phyloP scores from a whole-genome alignment of 148 eudicot genomes.

The Fallopia convolvulus region DNA sequence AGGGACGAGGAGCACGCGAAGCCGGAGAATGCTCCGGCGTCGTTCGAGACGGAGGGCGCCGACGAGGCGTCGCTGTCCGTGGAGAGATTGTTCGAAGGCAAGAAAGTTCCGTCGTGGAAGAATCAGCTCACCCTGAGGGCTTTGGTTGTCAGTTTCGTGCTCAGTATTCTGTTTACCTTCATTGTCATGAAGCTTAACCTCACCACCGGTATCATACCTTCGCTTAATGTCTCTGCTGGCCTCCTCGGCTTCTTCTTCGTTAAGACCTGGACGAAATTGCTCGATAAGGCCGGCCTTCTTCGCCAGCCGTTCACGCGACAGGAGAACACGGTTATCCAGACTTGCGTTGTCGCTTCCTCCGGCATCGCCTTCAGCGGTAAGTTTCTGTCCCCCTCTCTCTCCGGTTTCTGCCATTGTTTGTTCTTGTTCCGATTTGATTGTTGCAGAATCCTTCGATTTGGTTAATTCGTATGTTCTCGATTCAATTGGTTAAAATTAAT shows the following conservation, averaged over 20 bases:
- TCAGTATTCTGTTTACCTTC: conserved; percentile 30
- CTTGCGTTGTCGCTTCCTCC: conserved; percentile 37
- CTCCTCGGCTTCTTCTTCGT: conserved; percentile 37
- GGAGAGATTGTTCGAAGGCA: conserved; percentile 20
- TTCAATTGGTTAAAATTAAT: not conserved
- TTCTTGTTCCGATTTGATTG: not conserved
- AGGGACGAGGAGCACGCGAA: conserved; percentile 9
- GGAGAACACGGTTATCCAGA: conserved; percentile 42
- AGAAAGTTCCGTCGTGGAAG: conserved; percentile 28
- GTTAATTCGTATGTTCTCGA: not conserved
- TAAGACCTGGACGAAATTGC: conserved; percentile 29
- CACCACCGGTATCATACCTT: conserved; percentile 37
- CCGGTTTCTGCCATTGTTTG: not conserved
- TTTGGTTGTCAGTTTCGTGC: conserved; percentile 24
- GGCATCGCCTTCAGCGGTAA: conserved; percentile 39
- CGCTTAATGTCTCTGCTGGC: conserved; percentile 35
- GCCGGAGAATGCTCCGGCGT: not conserved
- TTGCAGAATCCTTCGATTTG: not conserved
- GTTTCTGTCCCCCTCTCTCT: not conserved
- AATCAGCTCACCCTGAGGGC: conserved; percentile 27
- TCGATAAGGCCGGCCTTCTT: conserved; percentile 21
- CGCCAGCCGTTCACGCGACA: conserved; percentile 37
- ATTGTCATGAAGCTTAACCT: conserved; percentile 36
- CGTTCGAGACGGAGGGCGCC: not conserved
- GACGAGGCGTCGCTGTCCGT: conserved; percentile 13